Evolutionary conservation across 495 filamentous ascomycete species (phyloP).

Genomic region (Podospora pseudoanserina): DNA sequence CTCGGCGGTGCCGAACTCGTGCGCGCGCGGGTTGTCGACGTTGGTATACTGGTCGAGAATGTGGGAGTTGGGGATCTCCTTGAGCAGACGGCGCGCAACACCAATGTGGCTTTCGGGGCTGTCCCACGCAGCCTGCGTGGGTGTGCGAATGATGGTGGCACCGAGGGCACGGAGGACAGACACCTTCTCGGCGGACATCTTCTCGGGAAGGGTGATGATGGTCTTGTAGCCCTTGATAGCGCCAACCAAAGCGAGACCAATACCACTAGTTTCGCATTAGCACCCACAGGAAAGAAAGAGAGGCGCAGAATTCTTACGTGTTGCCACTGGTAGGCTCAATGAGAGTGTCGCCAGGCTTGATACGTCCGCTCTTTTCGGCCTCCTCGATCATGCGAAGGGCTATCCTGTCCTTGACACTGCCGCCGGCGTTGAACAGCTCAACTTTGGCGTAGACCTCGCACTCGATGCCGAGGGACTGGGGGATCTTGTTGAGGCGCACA

Average conservation of each 20-base stretch:
- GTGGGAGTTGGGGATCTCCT: slow-evolving; percentile 94
- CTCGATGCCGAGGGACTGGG: slow-evolving; percentile 83
- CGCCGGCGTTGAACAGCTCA: slow-evolving; percentile 96
- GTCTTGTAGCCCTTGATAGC: slow-evolving; percentile 97
- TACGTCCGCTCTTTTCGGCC: slow-evolving; percentile 83
- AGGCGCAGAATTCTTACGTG: slow-evolving; percentile 54
- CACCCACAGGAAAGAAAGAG: slow-evolving; percentile 15
- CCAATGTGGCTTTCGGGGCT: slow-evolving; percentile 95
- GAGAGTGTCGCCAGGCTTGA: slow-evolving; percentile 93
- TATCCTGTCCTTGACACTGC: slow-evolving; percentile 96
- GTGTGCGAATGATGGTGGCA: slow-evolving; percentile 95
- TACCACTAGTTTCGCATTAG: slow-evolving; percentile 57
- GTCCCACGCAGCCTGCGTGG: slow-evolving; percentile 92
- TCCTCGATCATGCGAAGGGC: slow-evolving; percentile 97
- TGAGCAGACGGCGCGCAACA: slow-evolving; percentile 81
- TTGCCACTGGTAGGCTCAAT: slow-evolving; percentile 99
- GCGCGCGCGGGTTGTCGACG: slow-evolving; percentile 83
- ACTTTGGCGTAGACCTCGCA: slow-evolving; percentile 90
- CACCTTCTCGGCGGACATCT: slow-evolving; percentile 99
- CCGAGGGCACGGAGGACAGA: slow-evolving; percentile 88
- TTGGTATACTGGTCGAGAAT: slow-evolving; percentile 98
- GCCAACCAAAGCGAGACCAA: slow-evolving; percentile 87
- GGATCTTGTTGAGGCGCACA: slow-evolving; percentile 86
- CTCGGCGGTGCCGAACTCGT: slow-evolving; percentile 92
- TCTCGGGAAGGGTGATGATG: slow-evolving; percentile 97